A percentile compares a stretch with the other conserved stretches of the same genome.
Evolutionary conservation across 208 protist species (phyloP).

Genomic region (Wallacemonas sp.): DNA sequence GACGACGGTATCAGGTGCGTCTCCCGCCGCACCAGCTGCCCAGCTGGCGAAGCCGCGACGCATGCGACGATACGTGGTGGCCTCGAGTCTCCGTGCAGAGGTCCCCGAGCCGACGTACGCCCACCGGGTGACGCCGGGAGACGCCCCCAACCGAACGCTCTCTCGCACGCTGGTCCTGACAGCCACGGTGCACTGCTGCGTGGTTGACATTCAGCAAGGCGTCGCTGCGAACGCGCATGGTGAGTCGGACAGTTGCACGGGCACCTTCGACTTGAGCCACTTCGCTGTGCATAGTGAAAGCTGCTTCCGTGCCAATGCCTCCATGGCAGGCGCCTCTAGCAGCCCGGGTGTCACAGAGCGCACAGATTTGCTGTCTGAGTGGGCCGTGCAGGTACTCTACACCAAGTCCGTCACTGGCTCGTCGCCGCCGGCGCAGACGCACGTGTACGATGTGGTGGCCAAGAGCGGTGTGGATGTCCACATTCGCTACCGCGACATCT

Average conservation of each 20-base stretch:
- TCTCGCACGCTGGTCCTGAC: slow-evolving; percentile 14
- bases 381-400: slow-evolving; percentile 22
- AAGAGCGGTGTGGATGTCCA: slow-evolving; percentile 43
- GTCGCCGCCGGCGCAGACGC: not conserved
- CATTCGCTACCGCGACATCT: slow-evolving; percentile 53
- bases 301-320: too few species aligned
- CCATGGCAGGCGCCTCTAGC: too few species aligned
- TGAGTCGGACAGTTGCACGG: slow-evolving; percentile 15
- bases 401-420: not conserved
- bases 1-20: not conserved
- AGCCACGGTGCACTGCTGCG: slow-evolving; percentile 4
- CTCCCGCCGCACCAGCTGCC: not conserved
- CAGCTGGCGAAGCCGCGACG: not conserved
- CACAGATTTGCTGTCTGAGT: slow-evolving; percentile 30
- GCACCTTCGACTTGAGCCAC: slow-evolving; percentile 37
- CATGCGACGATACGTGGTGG: slow-evolving; percentile 11
- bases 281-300: slow-evolving; percentile 28
- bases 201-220: slow-evolving; percentile 15
- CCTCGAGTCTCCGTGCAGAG: not conserved
- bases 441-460: slow-evolving; percentile 26
- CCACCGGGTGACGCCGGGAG: not conserved
- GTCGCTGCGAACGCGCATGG: not conserved
- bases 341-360: too few species aligned
- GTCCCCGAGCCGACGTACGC: slow-evolving; percentile 5
- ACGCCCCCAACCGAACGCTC: slow-evolving; percentile 6